Percentiles rank a stretch among this genome's conserved stretches.
Conservation (phyloP, 352 stramenopile genomes). For the Elongisporangium undulatum region DNA sequence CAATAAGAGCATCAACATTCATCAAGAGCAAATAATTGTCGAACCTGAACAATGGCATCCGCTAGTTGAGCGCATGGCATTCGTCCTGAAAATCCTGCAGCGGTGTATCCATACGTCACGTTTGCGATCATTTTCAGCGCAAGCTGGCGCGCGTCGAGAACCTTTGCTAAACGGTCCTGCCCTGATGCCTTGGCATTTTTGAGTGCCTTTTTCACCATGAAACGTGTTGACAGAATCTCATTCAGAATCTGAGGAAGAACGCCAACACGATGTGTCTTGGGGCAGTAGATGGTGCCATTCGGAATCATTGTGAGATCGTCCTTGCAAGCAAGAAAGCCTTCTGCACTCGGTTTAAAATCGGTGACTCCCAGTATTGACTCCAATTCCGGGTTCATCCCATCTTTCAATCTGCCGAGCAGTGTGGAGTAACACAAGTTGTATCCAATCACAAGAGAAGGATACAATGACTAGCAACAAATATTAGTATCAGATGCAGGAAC, state of each 20-base stretch:
- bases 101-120: constrained; percentile 99
- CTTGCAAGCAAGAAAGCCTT: constrained; percentile 41
- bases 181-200: constrained; percentile 86
- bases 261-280: constrained; percentile 90
- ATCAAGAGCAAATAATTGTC: not conserved
- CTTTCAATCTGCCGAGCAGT: constrained; percentile 89
- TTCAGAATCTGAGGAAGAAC: constrained; percentile 96
- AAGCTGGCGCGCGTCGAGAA: constrained; percentile 82
- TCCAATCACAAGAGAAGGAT: constrained; percentile 98
- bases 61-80: constrained; percentile 96
- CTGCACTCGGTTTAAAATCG: constrained; percentile 34
- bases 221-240: constrained; percentile 94
- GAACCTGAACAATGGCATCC: constrained; percentile 97
- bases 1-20: constrained; percentile 2
- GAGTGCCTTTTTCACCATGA: constrained; percentile 98
- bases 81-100: constrained; percentile 96
- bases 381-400: constrained; percentile 64
- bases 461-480: constrained; percentile 85
- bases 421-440: constrained; percentile 99
- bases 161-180: constrained; percentile 53
- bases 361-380: constrained; percentile 64
- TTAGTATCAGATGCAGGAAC: not conserved
- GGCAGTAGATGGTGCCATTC: constrained; percentile 96
- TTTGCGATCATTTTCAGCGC: constrained; percentile 99
- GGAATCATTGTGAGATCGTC: constrained; percentile 73